Evolutionary conservation across 1,284 basidiomycete genomes (phyloP).

Genomic region (Phellopilus nigrolimitatus): DNA sequence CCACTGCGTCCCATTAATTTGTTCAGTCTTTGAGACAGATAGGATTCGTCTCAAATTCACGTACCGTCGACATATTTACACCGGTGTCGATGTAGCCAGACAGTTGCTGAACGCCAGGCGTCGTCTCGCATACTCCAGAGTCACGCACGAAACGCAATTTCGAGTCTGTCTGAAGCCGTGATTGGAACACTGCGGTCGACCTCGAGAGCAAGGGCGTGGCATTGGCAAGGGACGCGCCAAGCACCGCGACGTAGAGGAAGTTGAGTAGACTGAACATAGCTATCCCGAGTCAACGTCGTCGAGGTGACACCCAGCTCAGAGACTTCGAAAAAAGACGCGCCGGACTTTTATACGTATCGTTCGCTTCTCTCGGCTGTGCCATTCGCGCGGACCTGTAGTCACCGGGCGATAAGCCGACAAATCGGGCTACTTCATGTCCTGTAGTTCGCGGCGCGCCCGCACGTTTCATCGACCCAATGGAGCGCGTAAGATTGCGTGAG

Average conservation of each 20-base stretch:
- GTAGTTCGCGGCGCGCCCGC: no score
- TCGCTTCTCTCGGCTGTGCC: no score
- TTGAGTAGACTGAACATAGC: no score
- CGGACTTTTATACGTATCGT: no score
- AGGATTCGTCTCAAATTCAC: constrained; percentile 17
- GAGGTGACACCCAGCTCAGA: no score
- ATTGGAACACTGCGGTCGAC: constrained; percentile 13
- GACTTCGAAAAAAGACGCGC: no score
- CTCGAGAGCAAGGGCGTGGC: not conserved
- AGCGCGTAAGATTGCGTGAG: no score
- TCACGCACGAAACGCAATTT: constrained; percentile 51
- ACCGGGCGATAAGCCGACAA: no score
- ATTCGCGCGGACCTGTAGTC: no score
- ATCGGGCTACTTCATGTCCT: no score
- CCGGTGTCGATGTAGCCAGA: constrained; percentile 65
- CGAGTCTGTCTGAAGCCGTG: constrained; percentile 21
- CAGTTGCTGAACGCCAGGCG: constrained; percentile 59
- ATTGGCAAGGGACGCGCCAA: not conserved
- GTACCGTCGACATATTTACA: constrained; percentile 55
- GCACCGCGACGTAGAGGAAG: not conserved
- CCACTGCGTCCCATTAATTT: constrained; percentile 38
- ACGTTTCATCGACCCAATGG: no score
- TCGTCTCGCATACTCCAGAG: constrained; percentile 71
- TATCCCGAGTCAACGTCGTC: no score
- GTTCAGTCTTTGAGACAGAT: not conserved